phyloP scores from a whole-genome alignment of 208 protist genomes.

The Trypanosoma melophagium region DNA sequence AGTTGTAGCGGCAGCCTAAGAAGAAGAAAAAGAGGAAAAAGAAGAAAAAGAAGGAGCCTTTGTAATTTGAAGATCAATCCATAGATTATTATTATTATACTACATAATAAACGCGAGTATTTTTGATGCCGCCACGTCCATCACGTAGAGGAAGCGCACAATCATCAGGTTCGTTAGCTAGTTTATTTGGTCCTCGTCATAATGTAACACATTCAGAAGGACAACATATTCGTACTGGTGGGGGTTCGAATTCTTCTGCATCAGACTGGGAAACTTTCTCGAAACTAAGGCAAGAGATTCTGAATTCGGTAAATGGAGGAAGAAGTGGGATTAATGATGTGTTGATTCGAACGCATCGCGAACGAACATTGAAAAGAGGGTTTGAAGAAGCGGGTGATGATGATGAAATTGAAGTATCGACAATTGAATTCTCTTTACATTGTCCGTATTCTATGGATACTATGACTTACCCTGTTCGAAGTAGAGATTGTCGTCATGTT shows the following conservation, averaged over 20 bases:
- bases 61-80: no score
- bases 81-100: no score
- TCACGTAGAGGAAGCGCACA: neutral
- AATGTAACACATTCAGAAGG: neutral
- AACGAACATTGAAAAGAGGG: conserved; percentile 55
- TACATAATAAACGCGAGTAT: neutral
- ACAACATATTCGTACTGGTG: neutral
- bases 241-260: neutral
- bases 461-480: conserved; percentile 69
- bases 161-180: neutral
- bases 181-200: conserved; percentile 1
- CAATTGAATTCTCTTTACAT: conserved; percentile 83
- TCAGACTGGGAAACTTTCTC: conserved; percentile 15
- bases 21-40: neutral
- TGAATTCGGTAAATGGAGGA: conserved; percentile 34
- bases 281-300: conserved; percentile 50
- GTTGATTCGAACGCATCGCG: conserved; percentile 51
- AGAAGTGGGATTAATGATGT: conserved; percentile 13
- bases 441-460: conserved; percentile 83
- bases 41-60: neutral
- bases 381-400: conserved; percentile 49
- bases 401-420: conserved; percentile 60
- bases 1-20: neutral
- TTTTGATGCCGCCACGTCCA: conserved; percentile 11
- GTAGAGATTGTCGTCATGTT: conserved; percentile 74